phyloP scores from a whole-genome alignment of 2,329 filamentous ascomycete species.

The Emmonsiellopsis sp. region DNA sequence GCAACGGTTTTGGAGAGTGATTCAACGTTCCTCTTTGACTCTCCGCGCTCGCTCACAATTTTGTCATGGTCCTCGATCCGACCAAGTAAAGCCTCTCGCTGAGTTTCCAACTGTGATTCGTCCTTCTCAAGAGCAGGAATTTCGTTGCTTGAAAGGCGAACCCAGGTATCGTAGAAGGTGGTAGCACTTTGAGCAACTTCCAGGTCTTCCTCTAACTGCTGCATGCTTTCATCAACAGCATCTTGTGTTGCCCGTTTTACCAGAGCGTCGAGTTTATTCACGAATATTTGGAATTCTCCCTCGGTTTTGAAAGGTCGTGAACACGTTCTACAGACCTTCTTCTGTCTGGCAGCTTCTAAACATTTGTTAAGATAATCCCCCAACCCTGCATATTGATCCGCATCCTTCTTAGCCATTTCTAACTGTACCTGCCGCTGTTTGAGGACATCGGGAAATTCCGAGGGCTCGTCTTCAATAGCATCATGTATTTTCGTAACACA shows the following conservation, averaged over 20 bases:
- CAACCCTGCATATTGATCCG: constrained; percentile 58
- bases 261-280: constrained; percentile 54
- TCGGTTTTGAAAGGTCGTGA: constrained; percentile 55
- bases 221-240: constrained; percentile 52
- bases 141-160: constrained; percentile 56
- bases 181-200: constrained; percentile 53
- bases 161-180: constrained; percentile 63
- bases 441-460: constrained; percentile 44
- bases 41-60: constrained; percentile 50
- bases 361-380: constrained; percentile 63
- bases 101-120: constrained; percentile 49
- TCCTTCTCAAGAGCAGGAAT: constrained; percentile 61
- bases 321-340: constrained; percentile 70
- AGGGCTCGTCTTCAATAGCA: constrained; percentile 43
- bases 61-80: constrained; percentile 60
- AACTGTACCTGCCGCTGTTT: constrained; percentile 42
- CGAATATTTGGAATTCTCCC: constrained; percentile 53
- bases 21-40: constrained; percentile 64
- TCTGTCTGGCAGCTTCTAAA: constrained; percentile 53
- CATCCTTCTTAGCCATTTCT: constrained; percentile 49
- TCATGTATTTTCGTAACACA: constrained; percentile 55
- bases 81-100: constrained; percentile 51
- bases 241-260: constrained; percentile 44
- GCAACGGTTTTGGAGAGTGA: constrained; percentile 65
- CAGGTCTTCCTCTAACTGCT: constrained; percentile 54